Evolutionary conservation across 2,329 filamentous ascomycete species (phyloP), one percentile per base, ranked within the genome.

Genomic region (Alternaria brassicae): DNA sequence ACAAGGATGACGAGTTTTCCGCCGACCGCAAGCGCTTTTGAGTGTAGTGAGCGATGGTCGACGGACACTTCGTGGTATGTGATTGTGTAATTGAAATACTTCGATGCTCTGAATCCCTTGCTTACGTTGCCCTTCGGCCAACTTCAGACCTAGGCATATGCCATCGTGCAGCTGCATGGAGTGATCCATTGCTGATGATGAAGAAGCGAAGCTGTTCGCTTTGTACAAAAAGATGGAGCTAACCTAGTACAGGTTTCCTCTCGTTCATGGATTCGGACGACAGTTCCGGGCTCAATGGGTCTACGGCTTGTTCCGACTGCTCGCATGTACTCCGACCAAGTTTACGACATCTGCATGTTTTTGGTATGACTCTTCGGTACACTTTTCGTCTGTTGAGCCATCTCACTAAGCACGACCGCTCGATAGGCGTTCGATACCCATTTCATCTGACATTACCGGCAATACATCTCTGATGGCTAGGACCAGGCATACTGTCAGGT

Each of bases 361-460:
- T 60, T 42, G 69, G 72, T 72, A 74, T 68, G 70, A 60, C 57
- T 40, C 28, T 56, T 58, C 48, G 59, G 58, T 50, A 52, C 57
- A 54, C 48, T 53, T 28, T 60, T 47, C 36, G 54, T 48, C 41
- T 50, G 9, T 36, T 54, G 65, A 53, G 54, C 55, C 51, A 51
- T 51, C 37, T 56, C 48, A 63, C 69, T 72, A 71, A 71, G 60
- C 61, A 62, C 64, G 53, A 58, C 57, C 40, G 58, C 64, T 65
- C 60, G 58, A 64, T 52, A 68, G 70, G 69, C 70, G 67, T 68
- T 65, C 42, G 60, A 73, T 72, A 74, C 71, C 66, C 71, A 49
- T 27, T 39, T 42, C 48, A 41, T 55, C 34, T 54, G 56, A 27
- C 47, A 32, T 53, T 32, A 32, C 36, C 45, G 45, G 34, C 45